A percentile compares a stretch with the other conserved stretches of the same genome.
phyloP scores from a whole-genome alignment of 108 stramenopile genomes.

The Halocafeteria seosinensis region DNA sequence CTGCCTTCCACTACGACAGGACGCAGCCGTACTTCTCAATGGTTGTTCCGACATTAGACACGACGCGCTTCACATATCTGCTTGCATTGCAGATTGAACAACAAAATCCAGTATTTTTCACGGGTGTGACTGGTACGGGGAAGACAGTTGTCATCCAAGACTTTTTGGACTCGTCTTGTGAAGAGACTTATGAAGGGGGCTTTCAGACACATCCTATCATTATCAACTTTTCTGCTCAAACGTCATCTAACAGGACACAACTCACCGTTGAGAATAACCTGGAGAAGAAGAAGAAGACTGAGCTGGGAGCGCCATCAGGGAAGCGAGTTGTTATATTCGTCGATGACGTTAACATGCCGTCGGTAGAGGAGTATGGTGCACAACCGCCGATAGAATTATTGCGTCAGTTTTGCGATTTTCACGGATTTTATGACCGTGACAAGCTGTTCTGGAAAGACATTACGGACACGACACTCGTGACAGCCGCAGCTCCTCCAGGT shows the following conservation, averaged over 20 bases:
- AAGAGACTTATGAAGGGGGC: slow-evolving; percentile 11
- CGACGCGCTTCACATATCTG: slow-evolving; percentile 33
- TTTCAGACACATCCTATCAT: slow-evolving; percentile 25
- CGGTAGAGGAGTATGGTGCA: slow-evolving; percentile 45
- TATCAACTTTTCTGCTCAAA: slow-evolving; percentile 47
- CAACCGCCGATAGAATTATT: slow-evolving; percentile 50
- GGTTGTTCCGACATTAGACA: slow-evolving; percentile 44
- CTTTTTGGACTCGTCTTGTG: not conserved
- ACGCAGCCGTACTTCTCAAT: slow-evolving; percentile 33
- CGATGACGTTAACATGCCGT: slow-evolving; percentile 53
- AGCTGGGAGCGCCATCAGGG: slow-evolving; percentile 38
- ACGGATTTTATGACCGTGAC: slow-evolving; percentile 55
- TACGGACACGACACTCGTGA: slow-evolving; percentile 35
- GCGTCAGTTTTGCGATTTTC: slow-evolving; percentile 47
- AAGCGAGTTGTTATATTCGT: slow-evolving; percentile 39
- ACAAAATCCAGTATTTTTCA: slow-evolving; percentile 41
- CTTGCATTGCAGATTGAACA: slow-evolving; percentile 23
- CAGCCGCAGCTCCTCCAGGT: slow-evolving; percentile 43
- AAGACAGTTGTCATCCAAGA: slow-evolving; percentile 38
- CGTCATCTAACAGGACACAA: slow-evolving; percentile 33
- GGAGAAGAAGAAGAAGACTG: slow-evolving; percentile 47
- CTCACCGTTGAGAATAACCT: slow-evolving; percentile 40
- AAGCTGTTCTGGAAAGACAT: slow-evolving; percentile 56
- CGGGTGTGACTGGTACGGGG: slow-evolving; percentile 48
- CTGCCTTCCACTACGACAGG: slow-evolving; percentile 23